Conservation (phyloP, 2,329 filamentous ascomycete genomes). For the Exophiala alcalophila region DNA sequence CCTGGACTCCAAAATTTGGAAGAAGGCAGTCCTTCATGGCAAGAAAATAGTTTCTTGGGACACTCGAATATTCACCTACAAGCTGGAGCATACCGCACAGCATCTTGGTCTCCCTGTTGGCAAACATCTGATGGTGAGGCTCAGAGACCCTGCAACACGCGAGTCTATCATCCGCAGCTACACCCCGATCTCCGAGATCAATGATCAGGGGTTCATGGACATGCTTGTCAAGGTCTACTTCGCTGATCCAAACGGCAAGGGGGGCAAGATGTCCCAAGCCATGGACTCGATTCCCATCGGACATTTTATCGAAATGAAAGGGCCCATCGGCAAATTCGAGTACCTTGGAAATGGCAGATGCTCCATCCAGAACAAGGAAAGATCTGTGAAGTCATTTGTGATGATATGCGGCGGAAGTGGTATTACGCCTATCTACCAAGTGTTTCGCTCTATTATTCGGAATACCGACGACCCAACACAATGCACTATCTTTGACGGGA, state of each 20-base stretch:
- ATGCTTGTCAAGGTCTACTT: conserved; percentile 82
- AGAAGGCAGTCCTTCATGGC: conserved; percentile 64
- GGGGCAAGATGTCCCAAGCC: conserved; percentile 79
- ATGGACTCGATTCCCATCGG: conserved; percentile 71
- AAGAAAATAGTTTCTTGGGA: conserved; percentile 73
- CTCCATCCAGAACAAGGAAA: conserved; percentile 55
- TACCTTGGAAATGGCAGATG: conserved; percentile 69
- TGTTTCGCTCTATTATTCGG: conserved; percentile 69
- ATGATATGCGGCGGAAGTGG: conserved; percentile 91
- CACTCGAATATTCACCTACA: conserved; percentile 77
- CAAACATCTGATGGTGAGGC: conserved; percentile 81
- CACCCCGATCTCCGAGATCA: conserved; percentile 71
- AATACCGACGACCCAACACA: conserved; percentile 61
- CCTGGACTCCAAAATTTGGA: conserved; percentile 70
- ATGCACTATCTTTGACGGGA: conserved; percentile 76
- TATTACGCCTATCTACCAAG: conserved; percentile 87
- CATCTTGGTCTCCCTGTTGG: conserved; percentile 74
- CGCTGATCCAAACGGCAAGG: conserved; percentile 54
- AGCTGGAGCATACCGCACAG: conserved; percentile 69
- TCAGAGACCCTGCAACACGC: conserved; percentile 66
- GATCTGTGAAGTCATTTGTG: conserved; percentile 64
- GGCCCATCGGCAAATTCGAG: conserved; percentile 80
- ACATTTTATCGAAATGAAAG: conserved; percentile 77
- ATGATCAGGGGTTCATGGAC: conserved; percentile 62
- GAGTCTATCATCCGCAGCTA: conserved; percentile 81